Evolutionary conservation across 768 basidiomycete genomes (phyloP).

Genomic region (Naganishia vishniacii): DNA sequence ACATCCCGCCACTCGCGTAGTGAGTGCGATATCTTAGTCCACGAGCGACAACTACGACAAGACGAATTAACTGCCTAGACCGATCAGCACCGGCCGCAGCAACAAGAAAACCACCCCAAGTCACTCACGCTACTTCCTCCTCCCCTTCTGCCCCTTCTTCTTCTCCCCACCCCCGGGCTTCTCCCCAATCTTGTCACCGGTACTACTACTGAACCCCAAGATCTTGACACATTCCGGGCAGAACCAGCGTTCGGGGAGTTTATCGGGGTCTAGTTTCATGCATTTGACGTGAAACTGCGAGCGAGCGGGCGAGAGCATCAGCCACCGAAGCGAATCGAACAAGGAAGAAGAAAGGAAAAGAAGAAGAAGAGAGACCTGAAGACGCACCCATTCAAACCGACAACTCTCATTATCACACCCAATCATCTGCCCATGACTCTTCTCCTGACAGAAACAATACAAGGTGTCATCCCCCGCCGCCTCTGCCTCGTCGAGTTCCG

Average conservation of each 20-base stretch:
- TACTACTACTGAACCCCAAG: slow-evolving; percentile 36
- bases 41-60: too few relatives aligned
- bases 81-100: too few relatives aligned
- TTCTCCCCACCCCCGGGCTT: background rate
- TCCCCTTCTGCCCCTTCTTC: slow-evolving; percentile 35
- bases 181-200: slow-evolving; percentile 30
- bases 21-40: too few relatives aligned
- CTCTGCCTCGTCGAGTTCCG: slow-evolving; percentile 55
- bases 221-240: slow-evolving; percentile 57
- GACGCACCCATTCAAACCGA: slow-evolving; percentile 82
- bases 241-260: slow-evolving; percentile 58
- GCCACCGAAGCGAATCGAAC: background rate
- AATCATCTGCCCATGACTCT: slow-evolving; percentile 91
- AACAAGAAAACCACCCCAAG: too few relatives aligned
- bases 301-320: background rate
- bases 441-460: slow-evolving; percentile 79
- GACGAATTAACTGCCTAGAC: too few relatives aligned
- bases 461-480: slow-evolving; percentile 59
- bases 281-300: slow-evolving; percentile 62
- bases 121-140: slow-evolving; percentile 30
- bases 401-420: slow-evolving; percentile 79
- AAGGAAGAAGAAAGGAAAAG: background rate
- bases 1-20: too few relatives aligned
- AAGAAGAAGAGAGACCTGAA: slow-evolving; percentile 14
- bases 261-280: slow-evolving; percentile 57